Conservation (phyloP, 1,284 basidiomycete genomes). For the Naganishia albida region DNA sequence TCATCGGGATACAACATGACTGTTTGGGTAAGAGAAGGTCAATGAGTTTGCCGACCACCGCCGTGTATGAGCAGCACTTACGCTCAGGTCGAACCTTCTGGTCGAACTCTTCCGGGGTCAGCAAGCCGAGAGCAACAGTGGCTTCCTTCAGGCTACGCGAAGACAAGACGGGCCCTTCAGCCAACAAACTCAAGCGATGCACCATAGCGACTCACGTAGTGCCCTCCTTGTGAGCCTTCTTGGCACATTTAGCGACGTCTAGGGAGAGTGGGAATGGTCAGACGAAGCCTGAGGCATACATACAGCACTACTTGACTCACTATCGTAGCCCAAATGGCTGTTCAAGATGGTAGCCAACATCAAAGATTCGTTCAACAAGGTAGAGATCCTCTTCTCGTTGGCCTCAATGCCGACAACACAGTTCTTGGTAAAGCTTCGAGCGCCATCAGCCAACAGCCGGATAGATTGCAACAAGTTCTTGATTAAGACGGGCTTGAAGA, state of each 20-base stretch:
- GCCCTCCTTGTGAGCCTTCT: constrained; percentile 99
- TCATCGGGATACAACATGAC: constrained; percentile 54
- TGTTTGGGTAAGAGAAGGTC: constrained; percentile 25
- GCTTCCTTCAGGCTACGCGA: constrained; percentile 75
- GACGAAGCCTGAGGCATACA: neutral
- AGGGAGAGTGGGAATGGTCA: neutral
- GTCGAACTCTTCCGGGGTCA: constrained; percentile 92
- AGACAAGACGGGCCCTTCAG: neutral
- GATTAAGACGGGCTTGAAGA: constrained; percentile 98
- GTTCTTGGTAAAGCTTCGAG: constrained; percentile 92
- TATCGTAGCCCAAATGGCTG: constrained; percentile 90
- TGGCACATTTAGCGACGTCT: constrained; percentile 98
- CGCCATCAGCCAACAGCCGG: constrained; percentile 87
- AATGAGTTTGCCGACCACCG: neutral
- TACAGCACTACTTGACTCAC: constrained; percentile 58
- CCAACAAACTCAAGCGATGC: neutral
- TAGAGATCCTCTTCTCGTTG: constrained; percentile 88
- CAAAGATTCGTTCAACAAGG: constrained; percentile 87
- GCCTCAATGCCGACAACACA: constrained; percentile 95
- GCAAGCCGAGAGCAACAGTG: constrained; percentile 79
- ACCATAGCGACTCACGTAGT: constrained; percentile 61
- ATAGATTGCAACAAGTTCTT: constrained; percentile 97
- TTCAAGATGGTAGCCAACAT: constrained; percentile 97
- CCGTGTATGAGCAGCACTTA: constrained; percentile 38
- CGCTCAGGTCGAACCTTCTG: constrained; percentile 88